Evolutionary conservation across 1,139 yeast species (phyloP), one percentile per base, ranked within the genome.

Genomic region (Saccharomyces pastorianus): DNA sequence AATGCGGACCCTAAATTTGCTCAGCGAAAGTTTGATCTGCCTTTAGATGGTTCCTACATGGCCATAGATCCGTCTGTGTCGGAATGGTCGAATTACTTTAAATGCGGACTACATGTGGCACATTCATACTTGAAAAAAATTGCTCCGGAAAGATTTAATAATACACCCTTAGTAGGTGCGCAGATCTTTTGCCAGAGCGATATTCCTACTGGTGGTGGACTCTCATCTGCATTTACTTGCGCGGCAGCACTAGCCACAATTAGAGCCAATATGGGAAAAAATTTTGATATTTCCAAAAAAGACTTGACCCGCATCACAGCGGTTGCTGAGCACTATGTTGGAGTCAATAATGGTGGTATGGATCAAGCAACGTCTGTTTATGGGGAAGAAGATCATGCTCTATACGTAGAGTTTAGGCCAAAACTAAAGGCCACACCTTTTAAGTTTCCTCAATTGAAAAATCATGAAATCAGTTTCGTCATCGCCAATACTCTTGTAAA

Each of bases 341-440:
- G 91, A n/a, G 85, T 85, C 51, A 84, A 82, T 64, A 82, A 84
- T 48, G 91, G 91, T 14, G 91, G 91, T 29, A 81, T 85, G 87
- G 91, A 85, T 66, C 91, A 85, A 70, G 78, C 85, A 55, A 89
- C 90, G 1, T 79, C 85, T 2, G 76, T 85, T 25, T 83, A 78
- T 60, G 90, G 89, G 9, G 81, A 79, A 60, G 71, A 69, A 46
- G 77, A 75, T 56, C 81, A 84, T 61, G 86, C 85, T 0, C 68
- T 85, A 55, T 76, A 77, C 59, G 82, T 85, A 46, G 79, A 80
- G 55, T 85, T 85, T 69, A 76, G 77, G 58, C 91, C 91, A 1
- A 68, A 73, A 54, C 72, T 85, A 53, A 71, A 69, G 38, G 88
- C 82, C 4, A 71, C 76, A 32, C 79, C 87, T 5, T 75, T 82